A percentile compares a stretch with the other conserved stretches of the same genome.
phyloP scores from a whole-genome alignment of 2,329 filamentous ascomycete genomes.

The Pleoardoris graminearum region DNA sequence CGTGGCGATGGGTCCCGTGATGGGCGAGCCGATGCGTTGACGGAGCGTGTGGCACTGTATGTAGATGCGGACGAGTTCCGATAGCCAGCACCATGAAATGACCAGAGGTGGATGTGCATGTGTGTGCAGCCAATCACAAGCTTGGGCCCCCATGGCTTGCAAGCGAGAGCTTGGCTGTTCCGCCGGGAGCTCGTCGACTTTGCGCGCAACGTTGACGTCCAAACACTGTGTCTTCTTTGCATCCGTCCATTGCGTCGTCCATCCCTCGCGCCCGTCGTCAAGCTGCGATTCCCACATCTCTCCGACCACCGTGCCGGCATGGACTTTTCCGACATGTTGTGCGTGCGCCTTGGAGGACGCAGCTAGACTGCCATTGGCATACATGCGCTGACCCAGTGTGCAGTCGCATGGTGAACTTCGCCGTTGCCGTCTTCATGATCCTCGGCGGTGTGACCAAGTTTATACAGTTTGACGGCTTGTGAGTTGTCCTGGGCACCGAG shows the following conservation, averaged over 20 bases:
- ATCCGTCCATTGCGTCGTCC: slow-evolving; percentile 7
- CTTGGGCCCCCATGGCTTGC: slow-evolving; percentile 5
- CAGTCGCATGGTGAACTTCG: slow-evolving; percentile 94
- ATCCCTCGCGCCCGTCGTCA: slow-evolving; percentile 18
- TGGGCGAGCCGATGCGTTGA: background rate
- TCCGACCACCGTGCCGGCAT: slow-evolving; percentile 54
- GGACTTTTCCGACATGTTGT: slow-evolving; percentile 95
- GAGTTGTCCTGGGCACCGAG: slow-evolving; percentile 41
- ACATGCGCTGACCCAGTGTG: slow-evolving; percentile 22
- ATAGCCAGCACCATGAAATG: too few relatives aligned
- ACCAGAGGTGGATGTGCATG: background rate
- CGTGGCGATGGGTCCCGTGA: background rate
- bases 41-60: background rate
- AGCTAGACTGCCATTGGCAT: background rate
- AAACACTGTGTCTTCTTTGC: slow-evolving; percentile 14
- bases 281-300: slow-evolving; percentile 41
- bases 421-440: slow-evolving; percentile 81
- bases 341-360: slow-evolving; percentile 49
- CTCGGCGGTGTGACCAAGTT: slow-evolving; percentile 79
- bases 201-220: slow-evolving; percentile 8
- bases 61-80: too few relatives aligned
- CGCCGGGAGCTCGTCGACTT: slow-evolving; percentile 3
- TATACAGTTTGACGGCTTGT: slow-evolving; percentile 55
- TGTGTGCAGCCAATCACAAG: slow-evolving; percentile 4
- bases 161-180: slow-evolving; percentile 14